Base-by-base conservation (phyloP, 441 rosid genomes). In the Manihot esculenta region DNA sequence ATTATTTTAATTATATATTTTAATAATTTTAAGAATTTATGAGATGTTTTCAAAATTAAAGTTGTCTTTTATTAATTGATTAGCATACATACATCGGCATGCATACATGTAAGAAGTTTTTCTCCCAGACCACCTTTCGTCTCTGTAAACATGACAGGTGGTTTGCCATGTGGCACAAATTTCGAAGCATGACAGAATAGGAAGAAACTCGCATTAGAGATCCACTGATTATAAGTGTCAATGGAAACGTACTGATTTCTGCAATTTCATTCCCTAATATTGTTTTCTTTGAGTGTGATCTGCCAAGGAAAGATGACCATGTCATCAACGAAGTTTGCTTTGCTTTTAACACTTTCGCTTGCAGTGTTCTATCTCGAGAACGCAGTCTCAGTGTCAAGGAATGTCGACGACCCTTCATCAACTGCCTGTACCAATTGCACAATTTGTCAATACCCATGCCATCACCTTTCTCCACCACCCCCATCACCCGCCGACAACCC, bases 131-230 rank as follows among this genome's bases (percentile, higher is more conserved):
- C n/a, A n/a, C n/a, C n/a, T n/a, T n/a, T n/a, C n/a, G n/a, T n/a
- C n/a, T n/a, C n/a, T n/a, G 27, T n/a, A 41, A 69, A 72, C 68
- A 53, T 73, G 97, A 86, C 94, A 85, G 82, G 88, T 87, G 93
- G 80, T 68, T 74, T 79, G 91, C 89, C 91, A 87, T 78, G 87
- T 81, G 93, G 90, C 97, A 79, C 77, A 66, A 70, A 57, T 67
- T 47, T 76, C 81, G 77, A 74, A 75, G 41, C 64, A 30, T 35
- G 17, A 76, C 70, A 69, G 53, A 68, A 58, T 1, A 30, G 33
- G 42, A 56, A 57, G 63, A 61, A 58, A 64, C 11, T 49, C 64
- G 24, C 64, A 44, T 47, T 33, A 67, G 59, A 63, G 64, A 64
- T 60, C 56, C 61, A 23, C 23, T 49, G 55, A 33, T 54, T 72